Evolutionary conservation across 1,284 basidiomycete genomes (phyloP).

Genomic region (Ustilago esculenta): DNA sequence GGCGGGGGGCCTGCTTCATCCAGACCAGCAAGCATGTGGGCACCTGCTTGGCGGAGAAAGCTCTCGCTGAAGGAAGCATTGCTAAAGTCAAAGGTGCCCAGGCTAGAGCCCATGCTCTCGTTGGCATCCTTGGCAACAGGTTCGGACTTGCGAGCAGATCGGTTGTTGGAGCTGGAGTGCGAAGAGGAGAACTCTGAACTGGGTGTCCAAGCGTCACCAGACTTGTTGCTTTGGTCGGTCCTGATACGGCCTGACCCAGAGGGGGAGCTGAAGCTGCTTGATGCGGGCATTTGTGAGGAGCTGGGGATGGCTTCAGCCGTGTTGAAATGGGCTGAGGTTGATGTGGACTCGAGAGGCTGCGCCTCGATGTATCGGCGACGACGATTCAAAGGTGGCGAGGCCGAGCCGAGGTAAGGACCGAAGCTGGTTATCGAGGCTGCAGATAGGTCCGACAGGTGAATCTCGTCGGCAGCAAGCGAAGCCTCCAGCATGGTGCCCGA

Average conservation of each 20-base stretch:
- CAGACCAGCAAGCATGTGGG: conserved; percentile 49
- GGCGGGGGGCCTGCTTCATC: conserved; percentile 17
- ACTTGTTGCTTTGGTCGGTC: not conserved
- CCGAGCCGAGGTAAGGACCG: conserved; percentile 4
- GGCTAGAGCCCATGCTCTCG: conserved; percentile 38
- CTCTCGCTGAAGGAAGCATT: conserved; percentile 61
- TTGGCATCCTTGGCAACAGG: conserved; percentile 8
- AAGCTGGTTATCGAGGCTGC: conserved; percentile 19
- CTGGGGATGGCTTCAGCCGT: not conserved
- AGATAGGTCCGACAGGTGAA: conserved; percentile 36
- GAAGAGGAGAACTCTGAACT: conserved; percentile 28
- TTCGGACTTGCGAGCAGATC: not conserved
- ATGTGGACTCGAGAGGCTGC: too few relatives aligned
- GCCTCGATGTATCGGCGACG: too few relatives aligned
- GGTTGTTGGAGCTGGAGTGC: conserved; percentile 9
- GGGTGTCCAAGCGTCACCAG: conserved; percentile 24
- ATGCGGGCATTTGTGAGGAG: not conserved
- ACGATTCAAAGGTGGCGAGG: conserved; percentile 7
- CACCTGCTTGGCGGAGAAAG: conserved; percentile 56
- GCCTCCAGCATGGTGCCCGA: conserved; percentile 8
- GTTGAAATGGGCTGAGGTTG: not conserved
- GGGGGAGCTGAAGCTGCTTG: not conserved
- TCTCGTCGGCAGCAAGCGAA: conserved; percentile 29
- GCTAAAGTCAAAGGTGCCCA: conserved; percentile 39
- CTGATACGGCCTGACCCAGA: conserved; percentile 10